Base-by-base conservation (phyloP, 1,139 yeast species). In the Pneumocystis murina region DNA sequence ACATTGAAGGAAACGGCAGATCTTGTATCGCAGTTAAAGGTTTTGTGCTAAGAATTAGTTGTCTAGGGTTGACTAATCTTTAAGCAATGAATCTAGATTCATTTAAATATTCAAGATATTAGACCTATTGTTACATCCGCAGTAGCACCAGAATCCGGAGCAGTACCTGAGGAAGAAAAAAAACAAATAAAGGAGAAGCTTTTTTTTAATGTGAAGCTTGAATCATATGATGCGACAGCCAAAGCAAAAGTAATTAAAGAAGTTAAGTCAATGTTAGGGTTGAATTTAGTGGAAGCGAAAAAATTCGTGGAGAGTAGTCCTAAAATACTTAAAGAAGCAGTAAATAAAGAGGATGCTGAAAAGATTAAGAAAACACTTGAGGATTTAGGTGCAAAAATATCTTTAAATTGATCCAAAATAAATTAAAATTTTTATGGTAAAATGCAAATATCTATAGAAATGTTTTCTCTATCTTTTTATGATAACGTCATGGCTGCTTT, bases 181-280 rank as follows among this genome's bases (percentile, higher is more conserved):
- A 86, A 80, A 65, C 95, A 85, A 73, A 89, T 80, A 66, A 86
- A 82, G 63, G 98, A 91, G 78, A 87, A 92, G 82, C 88, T 96
- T 69, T 88, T 94, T 70, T 94, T 92, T 80, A 80, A 88, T 71
- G 79, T 92, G 74, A 94, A 91, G 78, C 84, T 92, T 72, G 97
- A 92, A 76, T 82, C 94, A 59, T 91, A 92, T 71, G 99, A 92
- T 72, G 84, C 97, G 67, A 90, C 91, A 79, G 79, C 96, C 66
- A 92, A 92, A 81, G 97, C 99, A 68, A 92, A 92, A 86, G 84
- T 92, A 74, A 94, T 92, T 76, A 92, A 92, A 80, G 98, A 92
- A 79, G 95, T 92, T 71, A 92, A 92, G 81, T 82, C 87, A 67
- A 80, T 92, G 75, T 81, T 92, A 72, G 97, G 97, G 10, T 81